These are phyloP conservation scores for Daedaleopsis sinensis DNA, from an alignment of 768 basidiomycete genomes.

Conservation along the genomic window DNA sequence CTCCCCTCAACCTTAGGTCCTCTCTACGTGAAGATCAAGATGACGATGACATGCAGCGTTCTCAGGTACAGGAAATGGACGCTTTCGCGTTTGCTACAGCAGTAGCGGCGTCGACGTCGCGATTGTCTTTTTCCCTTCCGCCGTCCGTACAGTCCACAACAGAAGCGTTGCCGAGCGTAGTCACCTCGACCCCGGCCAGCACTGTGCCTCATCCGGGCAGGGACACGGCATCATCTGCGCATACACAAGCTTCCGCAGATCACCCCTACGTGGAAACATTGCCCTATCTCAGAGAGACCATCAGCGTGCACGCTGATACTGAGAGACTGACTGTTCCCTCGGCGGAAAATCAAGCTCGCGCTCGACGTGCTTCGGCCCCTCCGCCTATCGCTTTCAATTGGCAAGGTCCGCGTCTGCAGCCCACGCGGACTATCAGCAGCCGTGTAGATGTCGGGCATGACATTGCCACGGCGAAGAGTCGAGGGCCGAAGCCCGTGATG, in stretches of 20 bases:
- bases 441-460: slow-evolving; percentile 19
- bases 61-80: slow-evolving; percentile 24
- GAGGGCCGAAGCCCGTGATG: slow-evolving; percentile 9
- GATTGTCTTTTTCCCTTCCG: slow-evolving; percentile 23
- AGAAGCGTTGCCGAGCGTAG: neutral
- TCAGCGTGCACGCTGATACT: neutral
- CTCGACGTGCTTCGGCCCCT: slow-evolving; percentile 16
- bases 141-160: slow-evolving; percentile 21
- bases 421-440: slow-evolving; percentile 12
- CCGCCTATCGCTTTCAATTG: neutral
- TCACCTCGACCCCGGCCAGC: neutral
- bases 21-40: neutral
- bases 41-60: neutral
- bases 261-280: neutral
- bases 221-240: neutral
- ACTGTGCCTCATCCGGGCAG: neutral
- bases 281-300: too few species aligned
- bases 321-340: neutral
- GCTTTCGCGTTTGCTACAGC: slow-evolving; percentile 28
- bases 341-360: neutral
- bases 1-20: slow-evolving; percentile 7
- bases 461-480: neutral
- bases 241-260: neutral
- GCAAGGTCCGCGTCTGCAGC: neutral
- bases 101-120: slow-evolving; percentile 10